Evolutionary conservation across 352 stramenopile genomes (phyloP), one percentile per base, ranked within the genome.

Genomic region (Phytopythium vexans): DNA sequence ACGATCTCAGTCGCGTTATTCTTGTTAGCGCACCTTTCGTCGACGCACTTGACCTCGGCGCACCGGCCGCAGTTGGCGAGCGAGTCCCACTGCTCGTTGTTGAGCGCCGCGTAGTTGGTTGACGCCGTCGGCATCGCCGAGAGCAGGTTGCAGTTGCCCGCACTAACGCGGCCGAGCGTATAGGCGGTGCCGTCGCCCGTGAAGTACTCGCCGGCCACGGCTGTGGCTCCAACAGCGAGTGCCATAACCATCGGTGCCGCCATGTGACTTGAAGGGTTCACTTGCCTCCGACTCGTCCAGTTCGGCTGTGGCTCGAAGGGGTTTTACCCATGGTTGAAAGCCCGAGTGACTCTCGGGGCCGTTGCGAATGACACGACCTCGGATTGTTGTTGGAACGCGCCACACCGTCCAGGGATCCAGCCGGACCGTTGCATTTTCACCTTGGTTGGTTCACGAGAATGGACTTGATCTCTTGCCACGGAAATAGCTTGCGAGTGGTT

Each of bases 61-160:
- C 74, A 85, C 27, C 66, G 69, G 11, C 74, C 71, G 37, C 74
- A 82, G 41, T 66, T 62, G 6, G 37, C 40, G 9, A 68, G 43
- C 10, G 53, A 52, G 42, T 77, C 50, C 69, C 68, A 86, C 49
- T 86, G 70, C 1, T 42, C 62, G 14, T 77, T 33, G 67, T 86
- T 86, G 34, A 86, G 54, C 8, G 72, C 72, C 0, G 63, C 75
- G 44, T 86, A 79, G 51, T 82, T 81, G 27, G 44, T 57, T 3
- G 66, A 32, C 1, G 60, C 58, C 36, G 68, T 52, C 45, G 50
- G 50, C 49, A 58, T 64, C 15, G 52, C 61, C 36, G 56, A 66
- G 69, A 82, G 79, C 32, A 80, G 68, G 47, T 77, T 78, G 51
- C 74, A 86, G 62, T 86, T 86, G 46, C 74, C 74, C 1, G 46